Percentiles rank a stretch among this genome's conserved stretches.
Conservation (phyloP, 2,329 filamentous ascomycete genomes). For the Intubia oerlemansii region DNA sequence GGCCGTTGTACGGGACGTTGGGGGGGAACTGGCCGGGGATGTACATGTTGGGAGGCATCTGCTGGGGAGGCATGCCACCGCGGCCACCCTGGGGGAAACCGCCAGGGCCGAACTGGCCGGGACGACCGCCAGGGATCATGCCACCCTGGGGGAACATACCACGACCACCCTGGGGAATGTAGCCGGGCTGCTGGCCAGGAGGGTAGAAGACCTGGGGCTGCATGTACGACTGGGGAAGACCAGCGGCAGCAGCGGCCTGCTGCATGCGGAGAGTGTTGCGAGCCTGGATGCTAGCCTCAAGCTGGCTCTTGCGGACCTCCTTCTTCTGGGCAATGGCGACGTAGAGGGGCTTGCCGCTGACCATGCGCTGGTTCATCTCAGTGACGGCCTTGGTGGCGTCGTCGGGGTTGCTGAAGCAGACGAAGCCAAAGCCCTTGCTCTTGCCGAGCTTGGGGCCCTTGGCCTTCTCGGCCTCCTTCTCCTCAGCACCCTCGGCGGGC, state of each 20-base stretch:
- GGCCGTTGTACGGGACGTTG: slow-evolving; percentile 50
- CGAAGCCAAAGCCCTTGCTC: slow-evolving; percentile 99
- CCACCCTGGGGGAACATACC: slow-evolving; percentile 45
- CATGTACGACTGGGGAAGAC: slow-evolving; percentile 76
- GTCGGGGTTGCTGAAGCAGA: slow-evolving; percentile 98
- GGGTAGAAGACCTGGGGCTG: slow-evolving; percentile 84
- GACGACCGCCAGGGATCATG: slow-evolving; percentile 59
- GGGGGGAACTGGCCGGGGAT: slow-evolving; percentile 66
- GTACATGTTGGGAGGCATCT: slow-evolving; percentile 76
- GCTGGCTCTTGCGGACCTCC: slow-evolving; percentile 97
- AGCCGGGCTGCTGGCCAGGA: slow-evolving; percentile 55
- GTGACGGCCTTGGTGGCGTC: slow-evolving; percentile 97
- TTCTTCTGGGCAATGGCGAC: slow-evolving; percentile 97
- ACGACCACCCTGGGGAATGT: slow-evolving; percentile 39
- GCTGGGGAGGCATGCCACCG: slow-evolving; percentile 68
- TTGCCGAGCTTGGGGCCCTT: slow-evolving; percentile 66
- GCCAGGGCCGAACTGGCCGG: slow-evolving; percentile 58
- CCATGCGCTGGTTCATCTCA: slow-evolving; percentile 99
- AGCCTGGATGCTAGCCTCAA: slow-evolving; percentile 97
- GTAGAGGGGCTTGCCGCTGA: slow-evolving; percentile 89
- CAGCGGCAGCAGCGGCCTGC: slow-evolving; percentile 78
- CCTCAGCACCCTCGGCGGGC: slow-evolving; percentile 19
- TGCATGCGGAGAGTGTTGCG: slow-evolving; percentile 98
- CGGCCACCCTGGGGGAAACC: slow-evolving; percentile 77
- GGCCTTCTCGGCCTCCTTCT: slow-evolving; percentile 38